Evolutionary conservation across 345 rosid genomes (phyloP), one percentile per base, ranked within the genome.

Genomic region (Balakata baccata): DNA sequence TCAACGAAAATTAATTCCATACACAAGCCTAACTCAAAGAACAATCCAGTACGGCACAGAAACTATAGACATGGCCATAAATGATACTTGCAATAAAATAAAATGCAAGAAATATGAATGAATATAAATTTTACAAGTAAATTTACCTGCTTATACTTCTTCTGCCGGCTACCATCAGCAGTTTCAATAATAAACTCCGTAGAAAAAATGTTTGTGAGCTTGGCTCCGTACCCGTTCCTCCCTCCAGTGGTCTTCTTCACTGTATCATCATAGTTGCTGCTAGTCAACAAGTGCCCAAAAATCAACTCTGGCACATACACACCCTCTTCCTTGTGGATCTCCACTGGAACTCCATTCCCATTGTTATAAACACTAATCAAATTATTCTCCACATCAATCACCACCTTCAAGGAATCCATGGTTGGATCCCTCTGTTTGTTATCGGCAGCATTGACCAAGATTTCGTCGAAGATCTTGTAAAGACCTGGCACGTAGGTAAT

Each of bases 201-300:
- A 0, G 97, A 93, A 81, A 96, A 96, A 38, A 93, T 93, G 57
- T 96, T 96, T 0, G 99, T 84, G 7, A 96, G 95, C 89, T 96
- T 93, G 3, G 99, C 98, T 9, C 99, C 99, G 25, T 89, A 93
- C 1, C 98, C 98, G 13, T 96, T 96, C 69, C 99, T 85, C 6
- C 98, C 99, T 17, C 99, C 98, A 5, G 99, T 96, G 1, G 99
- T 96, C 86, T 96, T 96, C 88, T 90, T 96, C 68, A 49, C 83
- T 3, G 83, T 78, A 69, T 96, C 99, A 38, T 96, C 89, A 16
- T 93, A 93, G 67, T 96, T 93, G 62, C 98, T 93, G 57, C 98
- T 93, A 0, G 98, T 96, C 76, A 96, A 79, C 81, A 96, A 76
- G 72, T 96, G 97, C 9, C 99, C 98, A 37, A 96, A 96, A 3